Evolutionary conservation across 2,329 filamentous ascomycete genomes (phyloP), one percentile per base, ranked within the genome.

Genomic region (Didymella glomerata): DNA sequence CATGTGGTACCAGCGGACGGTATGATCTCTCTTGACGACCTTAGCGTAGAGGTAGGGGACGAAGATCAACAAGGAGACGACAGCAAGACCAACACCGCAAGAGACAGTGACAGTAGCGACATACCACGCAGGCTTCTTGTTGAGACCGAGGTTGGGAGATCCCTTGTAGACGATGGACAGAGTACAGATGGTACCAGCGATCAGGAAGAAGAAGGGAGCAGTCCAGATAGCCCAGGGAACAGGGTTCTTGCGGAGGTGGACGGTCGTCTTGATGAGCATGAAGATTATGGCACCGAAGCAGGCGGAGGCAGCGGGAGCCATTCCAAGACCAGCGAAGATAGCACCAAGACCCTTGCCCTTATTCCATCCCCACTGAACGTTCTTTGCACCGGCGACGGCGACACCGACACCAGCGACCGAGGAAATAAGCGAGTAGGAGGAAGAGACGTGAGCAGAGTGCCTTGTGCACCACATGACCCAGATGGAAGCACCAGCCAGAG

Each of bases 401-500:
- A 82, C 77, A 62, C 80, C 80, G 47, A 81, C 79, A 69, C 79
- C 80, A 60, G 80, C 78, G 54, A 81, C 74, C 49, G 78, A 79
- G 40, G 79, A 82, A 38, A 84, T 80, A 38, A 84, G 79, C 52
- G 82, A 83, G 68, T 85, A 83, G 1, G 84, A 86, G 2, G 84
- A 85, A 1, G 83, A 85, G 28, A 86, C 82, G 20, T 90, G 90
- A 59, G 88, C 88, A 4, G 87, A 90, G 82, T 92, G 83, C 46
- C 83, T 82, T 1, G 89, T 92, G 76, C 89, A 92, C 88, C 89
- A 92, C 88, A 91, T 92, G 46, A 92, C 88, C 89, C 90, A 93
- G 10, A 83, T 80, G 1, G 88, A 87, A 48, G 88, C 87, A 67
- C 82, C 88, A 16, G 86, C 87, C 0, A 86, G 81, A 48, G 84